Evolutionary conservation across 441 rosid species (phyloP), one percentile per base, ranked within the genome.

Genomic region (Gossypium aridum): DNA sequence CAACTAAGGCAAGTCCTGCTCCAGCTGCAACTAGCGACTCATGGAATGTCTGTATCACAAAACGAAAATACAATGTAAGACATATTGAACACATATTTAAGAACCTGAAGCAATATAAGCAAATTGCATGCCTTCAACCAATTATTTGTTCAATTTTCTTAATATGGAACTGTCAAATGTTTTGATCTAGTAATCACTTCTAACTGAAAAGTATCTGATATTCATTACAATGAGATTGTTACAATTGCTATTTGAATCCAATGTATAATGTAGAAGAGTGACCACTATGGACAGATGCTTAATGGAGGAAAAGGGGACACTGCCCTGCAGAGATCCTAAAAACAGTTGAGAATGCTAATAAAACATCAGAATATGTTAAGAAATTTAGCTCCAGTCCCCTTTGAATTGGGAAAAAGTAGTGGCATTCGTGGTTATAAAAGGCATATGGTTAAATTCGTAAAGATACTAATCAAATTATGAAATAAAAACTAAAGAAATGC

Each of bases 1-100:
- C 97, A 71, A 94, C 89, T 80, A 94, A 79, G 67, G 93, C 83
- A 71, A 92, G 83, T 84, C 98, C 99, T 54, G 97, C 97, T 82
- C 99, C 99, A 76, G 99, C 99, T 37, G 98, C 99, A 51, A 82
- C 60, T 66, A 92, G 94, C 31, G 97, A 94, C 72, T 94, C 97
- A 82, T 85, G 89, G 84, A 88, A 92, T 60, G 98, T 94, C 98
- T 94, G 92, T 82, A 86, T 74, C 22, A 71, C 49, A 19, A 59
- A 74, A 31, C 45, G 45, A 26, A 74, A 80, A 39, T 31, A 68
- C 31, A 70, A 64, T 25, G 55, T 13, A 20, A 17, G 55, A 61
- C 17, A 72, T 60, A 45, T 64, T 14, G n/a, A 5, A 6, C 26
- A 64, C 25, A 19, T 2, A 20, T 65, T 19, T 65, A 65, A 65